These are phyloP conservation scores for Auxenochlorella pyrenoidosa DNA, from an alignment of 139 green algal genomes.

Conservation along the genomic window DNA sequence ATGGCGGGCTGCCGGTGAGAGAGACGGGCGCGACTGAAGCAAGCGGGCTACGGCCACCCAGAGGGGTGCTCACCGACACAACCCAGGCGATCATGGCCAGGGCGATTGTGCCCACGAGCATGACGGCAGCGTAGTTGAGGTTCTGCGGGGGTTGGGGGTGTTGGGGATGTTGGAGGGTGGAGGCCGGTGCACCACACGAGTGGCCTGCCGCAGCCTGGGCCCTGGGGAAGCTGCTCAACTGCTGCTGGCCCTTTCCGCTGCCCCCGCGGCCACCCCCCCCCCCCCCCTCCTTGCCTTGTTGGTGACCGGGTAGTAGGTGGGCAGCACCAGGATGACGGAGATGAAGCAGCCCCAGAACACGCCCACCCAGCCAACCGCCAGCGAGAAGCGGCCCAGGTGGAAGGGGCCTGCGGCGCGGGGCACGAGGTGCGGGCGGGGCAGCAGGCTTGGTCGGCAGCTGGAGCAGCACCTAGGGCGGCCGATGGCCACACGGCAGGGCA, in stretches of 20 bases:
- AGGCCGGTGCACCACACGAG: too few relatives aligned
- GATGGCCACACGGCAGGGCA: too few relatives aligned
- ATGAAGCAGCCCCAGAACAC: conserved; percentile 58
- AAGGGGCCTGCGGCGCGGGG: conserved; percentile 43
- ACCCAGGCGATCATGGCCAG: conserved; percentile 49
- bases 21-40: not conserved
- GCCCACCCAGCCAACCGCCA: conserved; percentile 34
- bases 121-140: conserved; percentile 60
- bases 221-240: not conserved
- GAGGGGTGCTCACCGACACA: conserved; percentile 11
- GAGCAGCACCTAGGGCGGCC: too few relatives aligned
- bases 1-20: not conserved
- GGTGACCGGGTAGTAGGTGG: conserved; percentile 55
- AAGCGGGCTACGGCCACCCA: too few relatives aligned
- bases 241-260: not conserved
- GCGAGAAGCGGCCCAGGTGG: conserved; percentile 45
- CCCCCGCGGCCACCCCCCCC: not conserved
- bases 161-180: not conserved
- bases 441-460: too few relatives aligned
- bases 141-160: not conserved
- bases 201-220: not conserved
- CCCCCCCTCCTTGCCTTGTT: not conserved
- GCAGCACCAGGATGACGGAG: conserved; percentile 55
- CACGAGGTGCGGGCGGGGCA: not conserved
- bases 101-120: conserved; percentile 50